Evolutionary conservation across 2,329 filamentous ascomycete genomes (phyloP), one percentile per base, ranked within the genome.

Genomic region (Amauroascus niger): DNA sequence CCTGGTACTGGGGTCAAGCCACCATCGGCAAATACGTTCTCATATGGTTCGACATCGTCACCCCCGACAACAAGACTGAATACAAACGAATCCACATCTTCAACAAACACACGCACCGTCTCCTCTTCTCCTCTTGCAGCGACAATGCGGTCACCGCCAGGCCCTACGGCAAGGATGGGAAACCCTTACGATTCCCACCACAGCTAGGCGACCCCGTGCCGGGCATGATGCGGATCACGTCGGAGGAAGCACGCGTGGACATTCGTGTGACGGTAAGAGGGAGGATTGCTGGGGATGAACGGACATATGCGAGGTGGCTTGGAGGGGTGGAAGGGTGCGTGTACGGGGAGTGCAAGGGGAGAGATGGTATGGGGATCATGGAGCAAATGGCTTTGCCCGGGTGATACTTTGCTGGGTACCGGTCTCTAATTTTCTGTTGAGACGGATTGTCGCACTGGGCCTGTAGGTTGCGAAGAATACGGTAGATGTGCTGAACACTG

Each of bases 1-100:
- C 63, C 30, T 74, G 68, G 54, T 73, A 74, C 59, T 75, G 71
- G 71, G 73, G 74, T n/a, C 74, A 74, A 53, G 72, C 63, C 2
- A 63, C 62, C 20, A 52, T 75, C 0, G 73, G 71, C 0, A 59
- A 64, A 0, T 75, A 74, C 64, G 69, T 70, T 1, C 56, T 76
- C 22, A 69, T 76, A 20, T 76, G 72, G 73, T 71, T 74, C 56
- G 66, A 70, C 52, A 62, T 64, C 1, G 52, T 70, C 16, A 54
- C 54, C 6, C 45, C 52, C 18, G 20, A n/a, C 14, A 20, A n/a
- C 22, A 9, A 6, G 33, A 41, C 26, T 39, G 49, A 51, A 44
- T 51, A 51, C 20, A 44, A 44, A 44, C 39, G 49, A n/a, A 44
- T 51, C 30, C 49, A 51, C 39, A 24, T 44, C 26, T 51, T 51